Conservation (phyloP, 2,329 filamentous ascomycete species). For the Colletotrichum truncatum region DNA sequence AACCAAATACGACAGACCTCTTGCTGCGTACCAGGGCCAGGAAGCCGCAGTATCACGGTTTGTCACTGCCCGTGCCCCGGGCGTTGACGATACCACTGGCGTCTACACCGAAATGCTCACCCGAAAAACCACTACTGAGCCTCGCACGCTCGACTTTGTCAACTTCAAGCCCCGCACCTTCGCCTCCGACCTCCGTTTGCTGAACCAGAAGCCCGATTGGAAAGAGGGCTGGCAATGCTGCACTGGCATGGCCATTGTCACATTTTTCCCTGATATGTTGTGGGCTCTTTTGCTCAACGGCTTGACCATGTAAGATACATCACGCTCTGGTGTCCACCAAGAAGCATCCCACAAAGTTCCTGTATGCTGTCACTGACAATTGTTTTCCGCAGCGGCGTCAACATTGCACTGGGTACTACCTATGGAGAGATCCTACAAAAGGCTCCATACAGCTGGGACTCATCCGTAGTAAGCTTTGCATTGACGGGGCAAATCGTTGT, state of each 20-base stretch:
- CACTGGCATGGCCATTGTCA: constrained; percentile 40
- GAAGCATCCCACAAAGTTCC: not conserved
- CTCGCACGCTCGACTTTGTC: constrained; percentile 42
- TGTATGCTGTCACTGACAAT: constrained; percentile 30
- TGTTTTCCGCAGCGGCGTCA: constrained; percentile 45
- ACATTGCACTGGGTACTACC: constrained; percentile 52
- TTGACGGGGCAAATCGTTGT: constrained; percentile 50
- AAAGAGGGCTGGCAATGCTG: constrained; percentile 33
- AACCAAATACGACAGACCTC: constrained; percentile 49
- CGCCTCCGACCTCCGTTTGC: constrained; percentile 46
- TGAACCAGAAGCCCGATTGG: constrained; percentile 50
- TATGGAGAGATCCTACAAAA: constrained; percentile 46
- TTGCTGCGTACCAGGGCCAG: constrained; percentile 46
- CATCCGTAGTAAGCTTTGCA: constrained; percentile 44
- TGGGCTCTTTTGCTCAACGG: constrained; percentile 49
- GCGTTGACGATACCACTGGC: constrained; percentile 28
- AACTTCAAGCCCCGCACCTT: constrained; percentile 46
- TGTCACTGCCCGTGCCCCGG: constrained; percentile 29
- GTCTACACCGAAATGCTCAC: constrained; percentile 30
- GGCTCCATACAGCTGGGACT: constrained; percentile 47
- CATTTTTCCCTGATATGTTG: constrained; percentile 51
- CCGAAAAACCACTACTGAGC: constrained; percentile 16
- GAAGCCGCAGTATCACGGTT: constrained; percentile 26
- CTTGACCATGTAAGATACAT: constrained; percentile 7
- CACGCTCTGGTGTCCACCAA: not conserved